phyloP scores from a whole-genome alignment of 257 asterid species.

The Fraxinus pennsylvanica region DNA sequence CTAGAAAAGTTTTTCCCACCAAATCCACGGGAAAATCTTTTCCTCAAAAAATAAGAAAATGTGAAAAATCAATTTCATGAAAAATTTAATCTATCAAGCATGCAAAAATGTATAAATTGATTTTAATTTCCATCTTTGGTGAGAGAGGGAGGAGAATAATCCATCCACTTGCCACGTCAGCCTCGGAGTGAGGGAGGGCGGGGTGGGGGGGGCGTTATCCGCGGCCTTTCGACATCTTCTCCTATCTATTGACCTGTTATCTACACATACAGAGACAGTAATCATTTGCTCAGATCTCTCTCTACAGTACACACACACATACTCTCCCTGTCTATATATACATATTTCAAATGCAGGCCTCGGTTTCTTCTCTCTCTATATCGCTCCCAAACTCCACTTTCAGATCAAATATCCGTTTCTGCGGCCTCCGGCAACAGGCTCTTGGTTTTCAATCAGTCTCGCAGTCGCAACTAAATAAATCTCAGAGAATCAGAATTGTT shows the following conservation, averaged over 20 bases:
- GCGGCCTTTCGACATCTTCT: background rate
- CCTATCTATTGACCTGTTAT: background rate
- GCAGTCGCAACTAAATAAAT: slow-evolving; percentile 20
- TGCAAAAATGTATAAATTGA: too few species aligned
- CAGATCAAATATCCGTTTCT: slow-evolving; percentile 19
- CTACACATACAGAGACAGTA: background rate
- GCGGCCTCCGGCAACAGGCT: slow-evolving; percentile 37
- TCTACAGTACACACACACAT: too few species aligned
- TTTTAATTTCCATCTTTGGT: too few species aligned
- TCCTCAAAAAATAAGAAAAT: too few species aligned
- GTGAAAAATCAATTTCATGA: too few species aligned
- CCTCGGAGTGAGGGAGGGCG: background rate
- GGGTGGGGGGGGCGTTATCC: slow-evolving; percentile 19
- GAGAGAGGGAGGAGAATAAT: background rate
- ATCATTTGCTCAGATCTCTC: slow-evolving; percentile 1
- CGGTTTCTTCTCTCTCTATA: slow-evolving; percentile 28
- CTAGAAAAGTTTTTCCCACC: too few species aligned
- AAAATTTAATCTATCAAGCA: too few species aligned
- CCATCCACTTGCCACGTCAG: slow-evolving; percentile 30
- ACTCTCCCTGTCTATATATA: background rate
- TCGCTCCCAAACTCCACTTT: slow-evolving; percentile 23
- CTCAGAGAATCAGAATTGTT: slow-evolving; percentile 15
- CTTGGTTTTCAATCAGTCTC: slow-evolving; percentile 19
- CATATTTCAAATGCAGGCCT: slow-evolving; percentile 37
- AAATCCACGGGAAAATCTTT: too few species aligned